Base-by-base conservation (phyloP, 2,329 filamentous ascomycete genomes). In the Aspergillus quadricinctus region DNA sequence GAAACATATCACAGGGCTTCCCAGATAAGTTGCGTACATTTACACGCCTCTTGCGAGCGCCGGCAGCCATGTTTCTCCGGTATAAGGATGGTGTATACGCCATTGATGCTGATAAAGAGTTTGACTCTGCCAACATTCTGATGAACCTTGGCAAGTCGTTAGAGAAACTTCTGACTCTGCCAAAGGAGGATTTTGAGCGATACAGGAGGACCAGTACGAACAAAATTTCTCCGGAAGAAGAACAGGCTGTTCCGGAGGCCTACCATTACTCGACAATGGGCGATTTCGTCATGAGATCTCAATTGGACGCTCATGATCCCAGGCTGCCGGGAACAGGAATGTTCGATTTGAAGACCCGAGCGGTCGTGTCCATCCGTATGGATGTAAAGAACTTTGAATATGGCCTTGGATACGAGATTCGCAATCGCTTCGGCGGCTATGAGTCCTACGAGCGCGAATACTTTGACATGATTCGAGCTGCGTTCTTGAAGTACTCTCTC, bases 401-500 rank as follows among this genome's bases (percentile, higher is more conserved):
- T 50, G 92, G 91, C 28, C 77, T 87, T 11, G 92, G 90, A 2
- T 99, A 99, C 71, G 90, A 99, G 72, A 92, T 99, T 64, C 87
- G 86, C 57, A 75, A 80, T 41, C 84, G 85, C 0, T 85, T 86
- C 53, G 95, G 95, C 17, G 80, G 86, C 56, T 99, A 83, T 80
- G 88, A 96, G 71, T 97, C 93, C 0, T 99, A 88, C 71, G 94
- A 99, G 75, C 86, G 92, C 57, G 95, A 99, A 68, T 97, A 94
- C 72, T 96, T 88, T 71, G 94, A 99, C 73, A 95, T 99, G 92
- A 93, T 96, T 57, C 84, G 95, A 53, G 85, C 92, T 1, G 94
- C 93, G 0, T 93, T 99, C 76, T 79, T 99, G 54, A 99, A 99
- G 69, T 99, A 99, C 73, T 96, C 92, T 9, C 80, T 99, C 29